phyloP scores from a whole-genome alignment of 2,329 filamentous ascomycete genomes.

The Daldinia eschscholtzii region DNA sequence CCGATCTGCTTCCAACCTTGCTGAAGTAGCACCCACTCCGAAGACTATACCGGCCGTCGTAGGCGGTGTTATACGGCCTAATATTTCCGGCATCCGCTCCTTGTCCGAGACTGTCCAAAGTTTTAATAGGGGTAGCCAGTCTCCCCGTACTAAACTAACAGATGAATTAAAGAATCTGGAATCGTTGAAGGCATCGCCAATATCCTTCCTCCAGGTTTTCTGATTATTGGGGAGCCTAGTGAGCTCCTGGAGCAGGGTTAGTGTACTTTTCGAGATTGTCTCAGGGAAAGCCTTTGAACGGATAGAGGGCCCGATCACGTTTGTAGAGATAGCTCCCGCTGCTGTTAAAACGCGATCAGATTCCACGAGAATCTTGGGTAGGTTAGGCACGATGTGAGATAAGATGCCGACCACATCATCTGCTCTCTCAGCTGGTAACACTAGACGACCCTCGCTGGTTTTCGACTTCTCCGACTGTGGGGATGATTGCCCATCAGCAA shows the following conservation, averaged over 20 bases:
- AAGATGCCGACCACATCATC: conserved; percentile 86
- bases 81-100: conserved; percentile 84
- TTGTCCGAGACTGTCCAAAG: conserved; percentile 91
- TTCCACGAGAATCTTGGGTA: conserved; percentile 86
- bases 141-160: conserved; percentile 72
- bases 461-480: conserved; percentile 57
- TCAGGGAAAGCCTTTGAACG: conserved; percentile 89
- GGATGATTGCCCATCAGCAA: conserved; percentile 67
- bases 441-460: conserved; percentile 50
- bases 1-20: conserved; percentile 92
- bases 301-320: conserved; percentile 83
- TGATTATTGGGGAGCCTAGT: conserved; percentile 82
- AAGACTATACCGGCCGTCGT: conserved; percentile 97
- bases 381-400: conserved; percentile 80
- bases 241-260: conserved; percentile 82
- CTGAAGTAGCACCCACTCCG: conserved; percentile 95
- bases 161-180: conserved; percentile 83
- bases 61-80: conserved; percentile 83
- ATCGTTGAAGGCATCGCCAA: conserved; percentile 93
- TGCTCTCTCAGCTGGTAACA: conserved; percentile 62
- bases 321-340: conserved; percentile 83
- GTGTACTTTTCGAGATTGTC: conserved; percentile 78
- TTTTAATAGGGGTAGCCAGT: conserved; percentile 86
- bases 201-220: conserved; percentile 93
- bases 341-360: conserved; percentile 84